Percentiles rank a stretch among this genome's conserved stretches.
phyloP scores from a whole-genome alignment of 805 yeast genomes.

The Clavispora carvajalis region DNA sequence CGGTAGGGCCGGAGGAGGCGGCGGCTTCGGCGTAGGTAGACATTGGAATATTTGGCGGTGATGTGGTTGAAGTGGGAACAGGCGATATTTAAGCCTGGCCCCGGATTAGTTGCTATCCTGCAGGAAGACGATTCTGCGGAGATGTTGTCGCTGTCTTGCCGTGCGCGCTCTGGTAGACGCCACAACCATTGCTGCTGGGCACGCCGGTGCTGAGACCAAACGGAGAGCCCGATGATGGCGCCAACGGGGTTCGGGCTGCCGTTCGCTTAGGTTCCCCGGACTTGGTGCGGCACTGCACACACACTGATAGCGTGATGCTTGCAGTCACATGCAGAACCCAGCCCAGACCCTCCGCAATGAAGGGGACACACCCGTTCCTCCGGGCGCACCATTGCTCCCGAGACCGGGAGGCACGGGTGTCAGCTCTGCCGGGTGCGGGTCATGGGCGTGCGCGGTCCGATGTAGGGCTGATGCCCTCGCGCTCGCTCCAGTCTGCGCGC shows the following conservation, averaged over 20 bases:
- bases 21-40: slow-evolving; percentile 38
- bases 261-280: background rate
- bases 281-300: background rate
- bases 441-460: background rate
- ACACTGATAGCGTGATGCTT: background rate
- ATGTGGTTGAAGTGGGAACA: background rate
- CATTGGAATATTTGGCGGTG: slow-evolving; percentile 3
- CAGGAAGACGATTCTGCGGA: slow-evolving; percentile 1
- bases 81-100: slow-evolving; percentile 2
- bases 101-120: slow-evolving; percentile 16
- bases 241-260: background rate
- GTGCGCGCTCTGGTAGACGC: background rate
- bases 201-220: no score
- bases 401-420: background rate
- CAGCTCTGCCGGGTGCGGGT: no score
- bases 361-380: no score
- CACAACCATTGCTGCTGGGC: no score
- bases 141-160: background rate
- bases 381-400: background rate
- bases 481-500: slow-evolving; percentile 1
- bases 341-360: no score
- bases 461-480: slow-evolving; percentile 13
- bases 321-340: background rate
- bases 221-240: no score
- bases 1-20: slow-evolving; percentile 33